Evolutionary conservation across 2,329 filamentous ascomycete species (phyloP), one percentile per base, ranked within the genome.

Genomic region (Colletotrichum sp.): DNA sequence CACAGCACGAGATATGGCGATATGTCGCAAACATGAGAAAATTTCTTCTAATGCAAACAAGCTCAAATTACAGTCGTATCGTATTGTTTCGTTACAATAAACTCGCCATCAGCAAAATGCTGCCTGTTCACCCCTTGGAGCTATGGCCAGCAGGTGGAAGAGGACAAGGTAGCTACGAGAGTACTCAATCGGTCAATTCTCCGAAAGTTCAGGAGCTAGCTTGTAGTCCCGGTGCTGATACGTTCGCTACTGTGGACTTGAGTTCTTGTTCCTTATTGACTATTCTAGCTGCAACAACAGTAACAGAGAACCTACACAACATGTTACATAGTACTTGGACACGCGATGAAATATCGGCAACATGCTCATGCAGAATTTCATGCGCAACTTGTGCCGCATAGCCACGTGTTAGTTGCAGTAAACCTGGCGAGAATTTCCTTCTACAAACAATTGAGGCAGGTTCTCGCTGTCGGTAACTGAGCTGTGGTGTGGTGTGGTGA

Each of bases 231-330:
- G 0, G 39, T 49, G 44, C 1, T 49, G n/a, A 13, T 49, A 2
- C 18, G 39, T 49, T 49, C 1, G 10, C 44, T 49, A 12, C 44
- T 1, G n/a, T 3, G 9, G 3, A 0, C 10, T 49, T 18, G 16
- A 2, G 0, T 39, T 39, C 4, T 1, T 1, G 8, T 39, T 18
- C 5, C 18, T 49, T 49, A 3, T 6, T n/a, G 0, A 10, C 18
- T 12, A n/a, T 49, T n/a, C 9, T 49, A n/a, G 5, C 0, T 49
- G n/a, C 2, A 49, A 49, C 18, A 6, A 49, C 6, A 21, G 6
- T 12, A 13, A 21, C 12, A 1, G 44, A 49, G 3, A n/a, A 49
- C 9, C 44, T 21, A 7, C 10, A 21, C 6, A 7, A 0, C 7
- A 21, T 12, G n/a, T 12, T 49, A 2, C 0, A 49, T 6, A 6